Evolutionary conservation across 2,329 filamentous ascomycete genomes (phyloP), one percentile per base, ranked within the genome.

Genomic region (Venturia nashicola): DNA sequence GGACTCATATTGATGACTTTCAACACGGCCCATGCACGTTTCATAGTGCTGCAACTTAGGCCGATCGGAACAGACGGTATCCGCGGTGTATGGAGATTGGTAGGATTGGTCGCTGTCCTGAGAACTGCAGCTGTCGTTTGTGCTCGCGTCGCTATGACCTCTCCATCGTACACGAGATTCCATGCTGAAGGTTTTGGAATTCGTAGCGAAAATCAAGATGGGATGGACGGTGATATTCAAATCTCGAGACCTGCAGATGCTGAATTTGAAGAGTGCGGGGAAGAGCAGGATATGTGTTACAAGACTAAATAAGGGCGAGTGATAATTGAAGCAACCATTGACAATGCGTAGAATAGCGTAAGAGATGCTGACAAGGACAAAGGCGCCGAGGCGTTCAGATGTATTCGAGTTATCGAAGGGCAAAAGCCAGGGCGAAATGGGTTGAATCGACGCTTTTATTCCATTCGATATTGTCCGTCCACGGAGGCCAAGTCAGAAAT

Each of bases 1-100:
- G n/a, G 36, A n/a, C 16, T 62, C 27, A 34, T 32, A 8, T n/a
- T 63, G 44, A 63, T 63, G 34, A 27, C 65, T 64, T 61, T 70
- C 66, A 18, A 68, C 51, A 46, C 67, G 65, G 46, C 65, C 65
- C 20, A 67, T 66, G 54, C 69, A 70, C 6, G 69, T 71, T 42
- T 71, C 67, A 63, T 71, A 64, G 36, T 70, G 70, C 27, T 67
- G 66, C 36, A 69, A 66, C 20, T 66, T 65, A 0, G 72, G 70
- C 65, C 69, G 67, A 42, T 46, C 46, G 40, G 71, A 71, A 20
- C 66, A 66, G 48, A 71, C 70, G n/a, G 71, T 73, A 34, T 57
- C 66, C 12, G 67, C 66, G 62, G 61, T 65, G 36, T 43, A 44
- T 44, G 23, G 59, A 9, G 39, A 42, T 27, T 1, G 59, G 40